Percentiles rank a stretch among this genome's conserved stretches.
These are phyloP conservation scores for Phoma sp. DNA, from an alignment of 2,329 filamentous ascomycete species.

Conservation along the genomic window DNA sequence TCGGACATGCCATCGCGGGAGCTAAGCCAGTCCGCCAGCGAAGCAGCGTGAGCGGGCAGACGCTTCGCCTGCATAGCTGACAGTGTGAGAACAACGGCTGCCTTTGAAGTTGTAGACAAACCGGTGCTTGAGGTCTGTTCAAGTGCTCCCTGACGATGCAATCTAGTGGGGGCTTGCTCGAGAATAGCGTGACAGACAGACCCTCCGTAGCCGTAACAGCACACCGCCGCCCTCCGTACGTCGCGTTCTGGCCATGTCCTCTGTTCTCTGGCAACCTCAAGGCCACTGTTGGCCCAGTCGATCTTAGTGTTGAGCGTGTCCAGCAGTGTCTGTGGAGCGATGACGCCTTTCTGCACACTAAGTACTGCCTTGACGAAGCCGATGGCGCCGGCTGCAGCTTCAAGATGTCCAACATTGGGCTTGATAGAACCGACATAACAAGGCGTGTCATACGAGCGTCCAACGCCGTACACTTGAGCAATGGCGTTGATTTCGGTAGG, in stretches of 20 bases:
- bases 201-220: slow-evolving; percentile 55
- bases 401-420: slow-evolving; percentile 53
- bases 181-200: slow-evolving; percentile 53
- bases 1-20: slow-evolving; percentile 19
- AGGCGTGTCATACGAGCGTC: slow-evolving; percentile 4
- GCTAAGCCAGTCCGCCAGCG: slow-evolving; percentile 33
- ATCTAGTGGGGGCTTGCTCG: slow-evolving; percentile 38
- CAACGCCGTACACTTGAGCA: slow-evolving; percentile 13
- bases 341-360: slow-evolving; percentile 45
- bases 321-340: slow-evolving; percentile 35
- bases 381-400: slow-evolving; percentile 48
- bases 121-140: not conserved
- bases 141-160: not conserved
- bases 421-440: slow-evolving; percentile 24
- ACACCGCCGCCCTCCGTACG: slow-evolving; percentile 49
- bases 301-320: slow-evolving; percentile 44
- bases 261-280: slow-evolving; percentile 13
- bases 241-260: slow-evolving; percentile 29
- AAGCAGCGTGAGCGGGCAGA: slow-evolving; percentile 26
- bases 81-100: slow-evolving; percentile 26
- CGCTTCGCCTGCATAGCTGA: slow-evolving; percentile 46
- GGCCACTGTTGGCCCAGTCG: slow-evolving; percentile 26
- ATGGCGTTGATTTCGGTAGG: slow-evolving; percentile 31
- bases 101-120: not conserved
- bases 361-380: slow-evolving; percentile 49